Percentiles rank a stretch among this genome's conserved stretches.
phyloP scores from a whole-genome alignment of 441 rosid species.

The Daphne laureola region DNA sequence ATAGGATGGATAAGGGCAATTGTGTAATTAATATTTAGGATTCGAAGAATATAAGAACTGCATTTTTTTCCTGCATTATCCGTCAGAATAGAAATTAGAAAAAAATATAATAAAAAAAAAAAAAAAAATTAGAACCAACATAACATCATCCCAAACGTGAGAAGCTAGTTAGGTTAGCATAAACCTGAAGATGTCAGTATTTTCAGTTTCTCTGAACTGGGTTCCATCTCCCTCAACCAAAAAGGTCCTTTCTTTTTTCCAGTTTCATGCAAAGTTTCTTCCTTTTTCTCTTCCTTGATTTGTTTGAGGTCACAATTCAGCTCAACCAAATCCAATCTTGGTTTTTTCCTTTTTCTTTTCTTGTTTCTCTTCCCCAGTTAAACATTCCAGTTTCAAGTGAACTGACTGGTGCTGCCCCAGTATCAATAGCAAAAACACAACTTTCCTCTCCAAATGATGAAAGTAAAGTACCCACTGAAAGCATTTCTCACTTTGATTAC shows the following conservation, averaged over 20 bases:
- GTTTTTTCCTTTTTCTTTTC: not conserved
- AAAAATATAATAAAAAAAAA: not conserved
- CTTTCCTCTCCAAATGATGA: conserved; percentile 22
- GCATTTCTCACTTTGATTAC: not conserved
- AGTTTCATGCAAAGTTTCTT: not conserved
- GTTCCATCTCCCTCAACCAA: conserved; percentile 33
- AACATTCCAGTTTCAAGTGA: conserved; percentile 24
- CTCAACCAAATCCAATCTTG: no score
- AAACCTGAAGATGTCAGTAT: conserved; percentile 34
- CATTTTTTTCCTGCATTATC: no score
- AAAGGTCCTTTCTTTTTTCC: conserved; percentile 25
- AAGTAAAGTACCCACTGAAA: conserved; percentile 27
- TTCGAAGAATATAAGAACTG: no score
- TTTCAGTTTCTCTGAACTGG: conserved; percentile 44
- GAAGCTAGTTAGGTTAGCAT: conserved; percentile 5
- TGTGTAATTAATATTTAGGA: no score
- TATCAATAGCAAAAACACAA: conserved; percentile 16
- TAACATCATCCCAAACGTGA: conserved; percentile 3
- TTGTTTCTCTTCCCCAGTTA: conserved; percentile 24
- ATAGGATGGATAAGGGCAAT: no score
- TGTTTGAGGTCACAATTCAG: not conserved
- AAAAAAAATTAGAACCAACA: not conserved
- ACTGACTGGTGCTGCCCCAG: conserved; percentile 19
- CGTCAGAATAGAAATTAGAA: no score
- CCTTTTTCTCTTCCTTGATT: not conserved